phyloP scores from a whole-genome alignment of 2,329 filamentous ascomycete species.

The Sclerotinia nivalis region DNA sequence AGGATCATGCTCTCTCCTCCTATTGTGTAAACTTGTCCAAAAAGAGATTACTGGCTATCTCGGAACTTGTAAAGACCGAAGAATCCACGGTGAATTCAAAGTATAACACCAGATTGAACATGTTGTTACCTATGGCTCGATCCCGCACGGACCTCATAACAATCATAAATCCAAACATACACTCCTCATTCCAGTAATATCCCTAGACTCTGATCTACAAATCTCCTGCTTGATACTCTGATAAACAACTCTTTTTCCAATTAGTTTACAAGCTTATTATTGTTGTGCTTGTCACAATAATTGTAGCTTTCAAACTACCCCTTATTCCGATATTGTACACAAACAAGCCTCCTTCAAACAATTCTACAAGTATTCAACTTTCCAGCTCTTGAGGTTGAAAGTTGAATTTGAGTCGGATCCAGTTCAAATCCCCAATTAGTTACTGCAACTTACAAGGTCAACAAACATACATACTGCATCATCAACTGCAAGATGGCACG shows the following conservation, averaged over 20 bases:
- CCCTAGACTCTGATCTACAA: not conserved
- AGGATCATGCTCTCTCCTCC: not conserved
- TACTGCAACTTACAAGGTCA: not conserved
- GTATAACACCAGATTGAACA: constrained; percentile 1
- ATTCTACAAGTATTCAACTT: not conserved
- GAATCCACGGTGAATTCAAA: not conserved
- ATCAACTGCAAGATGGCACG: not conserved
- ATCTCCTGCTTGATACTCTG: not conserved
- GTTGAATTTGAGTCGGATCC: not conserved
- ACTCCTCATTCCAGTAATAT: not conserved
- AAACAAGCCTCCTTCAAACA: not conserved
- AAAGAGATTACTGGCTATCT: not conserved
- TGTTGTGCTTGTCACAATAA: constrained; percentile 10
- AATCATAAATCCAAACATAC: not conserved
- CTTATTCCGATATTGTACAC: not conserved
- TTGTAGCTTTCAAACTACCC: not conserved
- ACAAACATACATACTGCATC: too few species aligned
- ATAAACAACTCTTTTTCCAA: not conserved
- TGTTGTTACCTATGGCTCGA: not conserved
- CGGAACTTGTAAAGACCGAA: not conserved
- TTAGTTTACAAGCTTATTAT: not conserved
- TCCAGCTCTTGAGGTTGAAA: not conserved
- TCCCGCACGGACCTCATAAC: not conserved
- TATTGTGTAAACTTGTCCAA: not conserved
- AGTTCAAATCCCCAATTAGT: not conserved